phyloP scores from a whole-genome alignment of 2,329 filamentous ascomycete species.

The Pseudopyrenochaeta lycopersici region DNA sequence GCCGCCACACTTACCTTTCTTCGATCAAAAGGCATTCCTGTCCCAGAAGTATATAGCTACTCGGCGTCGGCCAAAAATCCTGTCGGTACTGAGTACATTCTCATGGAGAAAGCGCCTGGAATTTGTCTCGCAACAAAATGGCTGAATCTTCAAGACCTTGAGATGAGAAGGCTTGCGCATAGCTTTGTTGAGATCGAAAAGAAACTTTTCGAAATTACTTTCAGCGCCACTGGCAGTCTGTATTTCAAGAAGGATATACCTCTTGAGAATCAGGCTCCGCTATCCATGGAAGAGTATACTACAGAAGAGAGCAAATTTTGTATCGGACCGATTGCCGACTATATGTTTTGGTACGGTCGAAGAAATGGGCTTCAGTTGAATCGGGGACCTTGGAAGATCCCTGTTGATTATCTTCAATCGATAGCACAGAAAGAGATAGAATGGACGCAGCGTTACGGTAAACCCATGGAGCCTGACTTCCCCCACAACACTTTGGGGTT shows the following conservation, averaged over 20 bases:
- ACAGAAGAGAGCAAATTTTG: conserved; percentile 20
- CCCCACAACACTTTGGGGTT: conserved; percentile 17
- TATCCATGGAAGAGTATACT: conserved; percentile 11
- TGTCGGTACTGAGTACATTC: conserved; percentile 48
- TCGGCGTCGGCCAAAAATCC: conserved; percentile 40
- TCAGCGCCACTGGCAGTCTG: conserved; percentile 41
- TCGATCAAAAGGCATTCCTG: conserved; percentile 34
- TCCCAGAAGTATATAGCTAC: conserved; percentile 46
- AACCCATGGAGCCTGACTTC: conserved; percentile 20
- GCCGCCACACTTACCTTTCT: conserved; percentile 45
- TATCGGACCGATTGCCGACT: conserved; percentile 33
- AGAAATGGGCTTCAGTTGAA: conserved; percentile 25
- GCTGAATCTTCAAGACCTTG: conserved; percentile 24
- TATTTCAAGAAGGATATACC: conserved; percentile 35
- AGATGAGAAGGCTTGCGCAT: conserved; percentile 20
- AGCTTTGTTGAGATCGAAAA: conserved; percentile 36
- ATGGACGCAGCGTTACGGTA: conserved; percentile 17
- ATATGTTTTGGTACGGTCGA: conserved; percentile 37
- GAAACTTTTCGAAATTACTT: conserved; percentile 22
- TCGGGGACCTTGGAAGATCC: conserved; percentile 37
- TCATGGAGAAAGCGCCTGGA: conserved; percentile 45
- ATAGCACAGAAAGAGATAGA: conserved; percentile 19
- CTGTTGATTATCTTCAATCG: conserved; percentile 20
- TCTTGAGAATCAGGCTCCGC: conserved; percentile 10
- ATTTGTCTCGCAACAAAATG: conserved; percentile 34